Conservation (phyloP, 768 basidiomycete species). For the Boletus patriciae region DNA sequence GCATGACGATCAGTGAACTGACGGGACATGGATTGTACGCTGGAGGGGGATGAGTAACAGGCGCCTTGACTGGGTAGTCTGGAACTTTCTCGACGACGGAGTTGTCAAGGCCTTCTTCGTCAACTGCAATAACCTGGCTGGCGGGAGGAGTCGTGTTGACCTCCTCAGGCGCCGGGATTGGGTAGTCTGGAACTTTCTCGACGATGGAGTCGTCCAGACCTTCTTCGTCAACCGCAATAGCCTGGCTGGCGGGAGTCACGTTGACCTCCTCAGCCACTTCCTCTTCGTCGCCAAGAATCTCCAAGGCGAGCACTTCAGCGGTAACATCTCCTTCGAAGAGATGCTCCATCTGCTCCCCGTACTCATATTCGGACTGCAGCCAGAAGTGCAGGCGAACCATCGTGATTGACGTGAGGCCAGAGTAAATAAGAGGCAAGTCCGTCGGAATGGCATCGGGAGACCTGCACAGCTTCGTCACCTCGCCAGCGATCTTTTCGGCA, state of each 20-base stretch:
- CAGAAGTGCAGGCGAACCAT: conserved; percentile 34
- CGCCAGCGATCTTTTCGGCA: conserved; percentile 35
- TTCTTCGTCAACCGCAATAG: conserved; percentile 23
- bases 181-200: conserved; percentile 4
- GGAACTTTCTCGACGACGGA: neutral
- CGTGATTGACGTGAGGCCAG: conserved; percentile 32
- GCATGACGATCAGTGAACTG: conserved; percentile 25
- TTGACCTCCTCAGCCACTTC: conserved; percentile 13
- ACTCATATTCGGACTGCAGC: conserved; percentile 36
- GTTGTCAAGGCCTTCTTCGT: conserved; percentile 15
- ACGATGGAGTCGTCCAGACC: conserved; percentile 1
- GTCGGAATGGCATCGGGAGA: conserved; percentile 26
- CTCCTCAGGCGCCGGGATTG: conserved; percentile 11
- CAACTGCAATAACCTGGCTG: conserved; percentile 23
- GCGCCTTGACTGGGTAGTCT: conserved; percentile 6
- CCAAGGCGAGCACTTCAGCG: conserved; percentile 29
- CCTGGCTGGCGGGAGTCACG: conserved; percentile 17
- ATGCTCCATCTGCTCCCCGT: conserved; percentile 26
- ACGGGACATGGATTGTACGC: conserved; percentile 5
- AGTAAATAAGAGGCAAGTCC: conserved; percentile 34
- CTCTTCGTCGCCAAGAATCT: conserved; percentile 27
- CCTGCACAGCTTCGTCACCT: conserved; percentile 31
- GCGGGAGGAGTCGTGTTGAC: conserved; percentile 9
- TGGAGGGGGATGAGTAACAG: neutral
- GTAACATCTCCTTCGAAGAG: conserved; percentile 34